Conservation (phyloP, 352 stramenopile species). For the Phytophthora pistaciae region DNA sequence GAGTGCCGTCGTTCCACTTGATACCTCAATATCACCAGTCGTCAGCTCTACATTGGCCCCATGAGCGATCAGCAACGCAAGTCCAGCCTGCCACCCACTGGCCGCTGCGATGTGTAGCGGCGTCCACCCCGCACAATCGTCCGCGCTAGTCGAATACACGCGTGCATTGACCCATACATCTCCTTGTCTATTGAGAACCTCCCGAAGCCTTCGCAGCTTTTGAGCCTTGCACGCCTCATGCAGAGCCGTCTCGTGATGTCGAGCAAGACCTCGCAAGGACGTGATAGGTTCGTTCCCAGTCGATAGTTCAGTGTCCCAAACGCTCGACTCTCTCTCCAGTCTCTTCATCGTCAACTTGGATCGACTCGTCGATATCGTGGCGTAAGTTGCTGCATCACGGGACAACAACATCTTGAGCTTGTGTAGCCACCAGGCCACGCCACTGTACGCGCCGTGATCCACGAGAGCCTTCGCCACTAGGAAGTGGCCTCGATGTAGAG, state of each 20-base stretch:
- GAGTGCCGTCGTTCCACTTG: slow-evolving; percentile 22
- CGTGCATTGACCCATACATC: slow-evolving; percentile 13
- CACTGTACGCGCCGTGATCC: slow-evolving; percentile 36
- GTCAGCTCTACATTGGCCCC: slow-evolving; percentile 35
- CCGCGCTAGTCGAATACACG: not conserved
- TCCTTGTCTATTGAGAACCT: slow-evolving; percentile 20
- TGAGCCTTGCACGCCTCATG: slow-evolving; percentile 12
- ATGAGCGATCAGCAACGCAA: slow-evolving; percentile 33
- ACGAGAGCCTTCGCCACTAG: slow-evolving; percentile 41
- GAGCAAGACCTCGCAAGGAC: not conserved
- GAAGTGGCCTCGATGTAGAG: slow-evolving; percentile 41
- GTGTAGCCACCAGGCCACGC: slow-evolving; percentile 30
- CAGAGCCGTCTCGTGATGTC: slow-evolving; percentile 9
- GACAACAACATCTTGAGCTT: slow-evolving; percentile 48
- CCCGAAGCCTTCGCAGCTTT: slow-evolving; percentile 20
- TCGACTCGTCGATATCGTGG: not conserved
- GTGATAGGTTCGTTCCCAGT: not conserved
- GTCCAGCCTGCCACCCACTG: slow-evolving; percentile 34
- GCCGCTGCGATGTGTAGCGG: slow-evolving; percentile 39
- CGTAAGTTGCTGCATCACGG: not conserved
- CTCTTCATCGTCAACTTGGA: slow-evolving; percentile 3
- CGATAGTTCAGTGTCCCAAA: slow-evolving; percentile 20
- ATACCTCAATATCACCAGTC: slow-evolving; percentile 3
- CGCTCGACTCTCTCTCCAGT: not conserved
- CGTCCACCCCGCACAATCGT: slow-evolving; percentile 30